These are phyloP conservation scores for Daldinia bambusicola DNA, from an alignment of 495 filamentous ascomycete genomes.

Conservation along the genomic window DNA sequence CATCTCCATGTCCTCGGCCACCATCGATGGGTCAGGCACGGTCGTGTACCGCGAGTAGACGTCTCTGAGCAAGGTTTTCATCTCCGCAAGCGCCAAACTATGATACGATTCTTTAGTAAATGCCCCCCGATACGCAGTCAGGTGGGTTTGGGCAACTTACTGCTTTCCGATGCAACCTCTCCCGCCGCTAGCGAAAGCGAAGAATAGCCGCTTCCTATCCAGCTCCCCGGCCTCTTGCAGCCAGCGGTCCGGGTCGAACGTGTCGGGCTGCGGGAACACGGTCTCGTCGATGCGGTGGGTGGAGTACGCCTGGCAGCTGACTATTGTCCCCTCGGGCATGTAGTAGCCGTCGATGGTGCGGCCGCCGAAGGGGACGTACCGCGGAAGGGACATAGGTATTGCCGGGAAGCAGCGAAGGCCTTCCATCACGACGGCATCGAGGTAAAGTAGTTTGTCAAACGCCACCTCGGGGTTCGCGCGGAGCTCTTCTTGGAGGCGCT, in stretches of 20 bases:
- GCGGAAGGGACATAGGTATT: conserved; percentile 74
- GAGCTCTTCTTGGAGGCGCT: conserved; percentile 61
- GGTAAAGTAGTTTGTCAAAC: conserved; percentile 65
- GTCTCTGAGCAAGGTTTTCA: conserved; percentile 68
- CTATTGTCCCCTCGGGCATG: conserved; percentile 60
- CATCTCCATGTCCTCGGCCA: conserved; percentile 62
- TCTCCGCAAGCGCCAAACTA: conserved; percentile 72
- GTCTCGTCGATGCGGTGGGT: conserved; percentile 61
- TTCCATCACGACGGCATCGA: conserved; percentile 71
- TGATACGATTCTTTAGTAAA: conserved; percentile 7
- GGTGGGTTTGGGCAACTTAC: conserved; percentile 48
- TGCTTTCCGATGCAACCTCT: conserved; percentile 68
- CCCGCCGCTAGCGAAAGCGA: conserved; percentile 65
- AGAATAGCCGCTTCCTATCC: conserved; percentile 60
- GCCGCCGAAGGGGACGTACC: conserved; percentile 66
- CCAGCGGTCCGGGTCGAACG: conserved; percentile 73
- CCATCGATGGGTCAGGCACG: conserved; percentile 62
- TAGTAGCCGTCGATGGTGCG: conserved; percentile 59
- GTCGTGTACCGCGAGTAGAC: conserved; percentile 69
- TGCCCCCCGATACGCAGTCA: not conserved
- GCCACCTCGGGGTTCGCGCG: conserved; percentile 41
- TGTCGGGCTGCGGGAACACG: conserved; percentile 65
- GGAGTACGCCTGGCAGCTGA: conserved; percentile 66
- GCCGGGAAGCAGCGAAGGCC: conserved; percentile 67
- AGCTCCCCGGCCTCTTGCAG: conserved; percentile 59